Base-by-base conservation (phyloP, 805 yeast species). In the Lachancea sp. region DNA sequence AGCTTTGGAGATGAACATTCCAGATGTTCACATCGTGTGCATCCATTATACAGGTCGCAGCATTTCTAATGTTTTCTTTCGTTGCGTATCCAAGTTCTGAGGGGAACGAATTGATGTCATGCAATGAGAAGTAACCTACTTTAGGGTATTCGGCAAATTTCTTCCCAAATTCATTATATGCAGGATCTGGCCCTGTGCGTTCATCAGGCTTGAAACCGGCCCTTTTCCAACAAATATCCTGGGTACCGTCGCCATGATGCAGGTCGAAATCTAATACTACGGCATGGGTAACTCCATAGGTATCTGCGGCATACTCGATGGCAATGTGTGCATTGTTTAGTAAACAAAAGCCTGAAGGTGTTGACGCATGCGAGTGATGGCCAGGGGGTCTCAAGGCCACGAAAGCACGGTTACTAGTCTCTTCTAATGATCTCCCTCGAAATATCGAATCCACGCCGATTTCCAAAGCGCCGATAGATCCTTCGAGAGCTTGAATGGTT, bases 191-290 rank as follows among this genome's bases (percentile, higher is more conserved):
- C 4, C 60, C 65, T 5, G 51, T 49, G 2, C 55, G 52, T 28
- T 56, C 58, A 16, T 58, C 61, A 1, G 63, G 61, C 34, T 55
- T 52, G 34, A 60, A 56, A 8, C 64, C 65, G 0, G 83, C 83
- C 47, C 84, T 68, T 51, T 77, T 80, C 88, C 89, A 85, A 51
- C 89, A 78, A 20, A 85, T 80, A 58, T 85, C 94, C 52, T 86
- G 95, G 5, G 85, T 74, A 11, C 95, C 95, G 60, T 85, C 95
- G 13, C 95, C 95, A 55, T 85, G 95, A 55, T 85, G 95, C 30
- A 85, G 67, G 58, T 85, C 95, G 46, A 86, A 80, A 58, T 85
- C 95, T 22, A 85, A 61, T 15, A 85, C 81, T 0, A 82, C 88
- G 13, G 87, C 87, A 63, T 85, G 95, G 1, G 90, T 80, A 2